Base-by-base conservation (phyloP, 2,329 filamentous ascomycete genomes). In the Fusarium coicis region DNA sequence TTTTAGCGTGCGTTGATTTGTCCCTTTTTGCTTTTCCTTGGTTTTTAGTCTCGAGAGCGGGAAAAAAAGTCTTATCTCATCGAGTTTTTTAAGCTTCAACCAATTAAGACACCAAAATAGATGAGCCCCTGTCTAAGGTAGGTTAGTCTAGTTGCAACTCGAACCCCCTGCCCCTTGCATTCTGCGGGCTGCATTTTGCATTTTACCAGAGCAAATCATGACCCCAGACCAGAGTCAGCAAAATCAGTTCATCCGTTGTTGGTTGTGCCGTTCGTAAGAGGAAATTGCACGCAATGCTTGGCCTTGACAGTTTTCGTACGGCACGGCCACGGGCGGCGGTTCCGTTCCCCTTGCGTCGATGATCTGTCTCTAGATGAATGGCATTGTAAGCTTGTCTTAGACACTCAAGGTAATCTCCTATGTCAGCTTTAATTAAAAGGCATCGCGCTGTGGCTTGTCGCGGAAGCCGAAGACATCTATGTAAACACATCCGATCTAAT, bases 161-260 rank as follows among this genome's bases (percentile, higher is more conserved):
- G 10, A 53, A 11, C n/a, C 18, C 50, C 50, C 23, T 53, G 23
- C 34, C 50, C 50, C 50, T 53, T 53, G 50, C 50, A 28, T 53
- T 37, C 19, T 53, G 50, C 19, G 34, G 19, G 50, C 50, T 52
- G 12, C 12, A 36, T 52, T 52, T 37, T 37, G 50, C 50, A 53
- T 39, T 28, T 53, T n/a, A 28, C 34, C 50, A 53, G 50, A 53
- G 34, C 50, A 47, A 30, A 55, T 55, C 47, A 60, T 34, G n/a
- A 14, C 23, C 34, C 34, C 23, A 43, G 34, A n/a, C 50, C 30
- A 43, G 34, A 42, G 47, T 60, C 36, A 60, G 53, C 21, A 55
- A 21, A 42, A 66, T 67, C 44, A 66, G 65, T 68, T 68, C 63
- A 68, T 62, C 55, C 34, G 49, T 19, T 64, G 54, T 47, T 53